Base-by-base conservation (phyloP, 306 rosid genomes). In the Chamaecrista fasciculata region DNA sequence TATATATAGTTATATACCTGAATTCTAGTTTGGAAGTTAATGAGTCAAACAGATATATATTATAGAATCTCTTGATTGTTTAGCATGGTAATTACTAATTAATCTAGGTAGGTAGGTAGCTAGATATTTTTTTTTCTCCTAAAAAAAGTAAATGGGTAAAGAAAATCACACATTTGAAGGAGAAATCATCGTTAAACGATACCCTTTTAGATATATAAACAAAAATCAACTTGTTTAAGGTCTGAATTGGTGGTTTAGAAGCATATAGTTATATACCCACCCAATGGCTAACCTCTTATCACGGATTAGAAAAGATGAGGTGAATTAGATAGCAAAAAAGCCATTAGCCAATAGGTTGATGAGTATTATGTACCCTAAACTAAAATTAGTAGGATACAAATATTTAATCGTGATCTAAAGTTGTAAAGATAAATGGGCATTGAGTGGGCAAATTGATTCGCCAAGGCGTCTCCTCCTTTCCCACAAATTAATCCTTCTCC, bases 211-310 rank as follows among this genome's bases (percentile, higher is more conserved):
- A 50, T 56, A 5, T 33, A 58, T 59, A 56, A 55, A 61, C 21
- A 26, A 26, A 26, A 4, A 67, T 6, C 11, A 37, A 43, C 24
- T 11, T 23, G 52, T 20, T 20, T 11, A 7, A 2, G 8, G 16
- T 6, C 20, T 37, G 5, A 39, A 48, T 57, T 4, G 16, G 20
- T 44, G n/a, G 18, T 26, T 15, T 37, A 65, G 74, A 65, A 62
- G 14, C 25, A 3, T 2, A 49, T 0, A 71, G 24, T 60, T 40
- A 33, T 51, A 62, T 28, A 19, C 76, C 76, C 58, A 37, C 50
- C 31, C 59, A 65, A 40, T 28, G 86, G 84, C 66, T 59, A 62
- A 72, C 71, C 87, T 72, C 51, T 66, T 37, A 66, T 80, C 19
- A 12, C 73, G 88, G 86, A 37, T 64, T 1, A 34, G 66, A 65